These are phyloP conservation scores for Boechera stricta DNA, from an alignment of 345 rosid genomes.

Conservation along the genomic window DNA sequence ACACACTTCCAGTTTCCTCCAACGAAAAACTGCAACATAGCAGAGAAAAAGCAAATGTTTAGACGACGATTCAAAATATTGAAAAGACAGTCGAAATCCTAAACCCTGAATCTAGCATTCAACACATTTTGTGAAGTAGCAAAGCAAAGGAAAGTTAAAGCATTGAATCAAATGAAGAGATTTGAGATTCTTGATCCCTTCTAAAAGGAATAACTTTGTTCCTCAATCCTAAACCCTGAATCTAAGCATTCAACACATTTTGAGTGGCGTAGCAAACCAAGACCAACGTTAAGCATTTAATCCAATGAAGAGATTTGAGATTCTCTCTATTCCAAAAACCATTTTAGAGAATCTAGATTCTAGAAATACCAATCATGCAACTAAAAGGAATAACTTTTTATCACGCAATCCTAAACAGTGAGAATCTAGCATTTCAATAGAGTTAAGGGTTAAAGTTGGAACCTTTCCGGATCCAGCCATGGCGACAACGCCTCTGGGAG, in stretches of 20 bases:
- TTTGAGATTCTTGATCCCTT: not conserved
- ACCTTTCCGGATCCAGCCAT: conserved; percentile 97
- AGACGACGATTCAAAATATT: conserved; percentile 6
- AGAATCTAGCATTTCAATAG: not conserved
- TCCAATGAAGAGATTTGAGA: not conserved
- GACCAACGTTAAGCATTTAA: conserved; percentile 7
- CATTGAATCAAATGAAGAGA: not conserved
- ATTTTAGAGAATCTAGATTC: not conserved
- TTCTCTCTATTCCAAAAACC: not conserved
- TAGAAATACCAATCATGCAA: not conserved
- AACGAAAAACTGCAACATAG: conserved; percentile 91
- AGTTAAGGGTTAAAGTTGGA: not conserved
- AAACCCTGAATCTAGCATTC: not conserved
- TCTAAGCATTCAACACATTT: conserved; percentile 7
- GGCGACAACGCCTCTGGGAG: conserved; percentile 65
- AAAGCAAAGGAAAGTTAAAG: not conserved
- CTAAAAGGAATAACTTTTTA: conserved; percentile 5
- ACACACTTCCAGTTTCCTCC: conserved; percentile 99
- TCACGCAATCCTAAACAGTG: not conserved
- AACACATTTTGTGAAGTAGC: not conserved
- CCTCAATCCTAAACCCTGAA: not conserved
- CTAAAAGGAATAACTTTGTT: not conserved
- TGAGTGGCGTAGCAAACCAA: not conserved
- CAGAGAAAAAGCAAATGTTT: not conserved
- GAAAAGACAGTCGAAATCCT: not conserved